Base-by-base conservation (phyloP, 371 early-diverging fungal species). In the Mucor mucedo region DNA sequence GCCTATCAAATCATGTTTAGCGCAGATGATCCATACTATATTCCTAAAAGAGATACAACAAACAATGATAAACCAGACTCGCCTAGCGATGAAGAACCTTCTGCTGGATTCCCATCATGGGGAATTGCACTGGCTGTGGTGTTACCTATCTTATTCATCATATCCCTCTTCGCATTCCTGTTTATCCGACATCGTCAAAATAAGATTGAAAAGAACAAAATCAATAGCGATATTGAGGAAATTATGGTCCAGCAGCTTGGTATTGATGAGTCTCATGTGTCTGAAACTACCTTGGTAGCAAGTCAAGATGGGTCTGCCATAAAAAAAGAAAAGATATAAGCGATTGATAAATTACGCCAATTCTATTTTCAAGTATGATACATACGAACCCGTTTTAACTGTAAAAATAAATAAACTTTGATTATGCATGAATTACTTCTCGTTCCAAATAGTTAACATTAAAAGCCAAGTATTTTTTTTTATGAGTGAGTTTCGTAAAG, bases 1-100 rank as follows among this genome's bases (percentile, higher is more conserved):
- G 84, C 84, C 0, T 76, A 79, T 58, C 79, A 82, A 53, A 67
- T 80, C 28, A 75, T 80, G 73, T 71, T 60, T 38, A 48, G 39
- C 35, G 9, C 58, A 1, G 27, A 57, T 1, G 58, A 52, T 29
- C 60, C 70, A 6, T 65, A 56, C 28, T 62, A 62, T 56, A 45
- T 53, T n/a, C 29, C 11, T 1, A 1, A 9, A 2, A 35, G 21
- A 21, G 30, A 38, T 11, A 40, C 3, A 29, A 28, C 7, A 11
- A 40, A 14, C 13, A 33, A 33, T 45, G 6, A 44, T 14, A 14
- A n/a, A 5, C 44, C 13, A 44, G 14, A 10, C 16, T 13, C 2
- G 14, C n/a, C 44, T n/a, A 14, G 16, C 13, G 16, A 5, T 2
- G 14, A n/a, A 14, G 21, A 21, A 21, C 21, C 21, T 21, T 14